Base-by-base conservation (phyloP, 345 rosid species). In the Euclidium syriacum region DNA sequence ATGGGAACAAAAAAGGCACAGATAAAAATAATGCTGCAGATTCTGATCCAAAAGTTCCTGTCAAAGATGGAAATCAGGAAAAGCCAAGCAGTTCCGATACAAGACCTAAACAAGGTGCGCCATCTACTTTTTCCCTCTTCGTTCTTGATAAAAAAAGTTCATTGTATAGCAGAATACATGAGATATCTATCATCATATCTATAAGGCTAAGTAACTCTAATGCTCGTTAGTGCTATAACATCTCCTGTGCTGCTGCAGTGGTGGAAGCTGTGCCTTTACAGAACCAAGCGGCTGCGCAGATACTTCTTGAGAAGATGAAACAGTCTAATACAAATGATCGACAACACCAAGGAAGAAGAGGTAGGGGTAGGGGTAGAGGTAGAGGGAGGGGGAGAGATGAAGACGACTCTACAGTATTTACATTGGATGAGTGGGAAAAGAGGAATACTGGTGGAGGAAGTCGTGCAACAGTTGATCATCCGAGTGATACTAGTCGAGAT, bases 211-310 rank as follows among this genome's bases (percentile, higher is more conserved):
- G 26, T 46, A 62, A 36, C 9, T 15, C 0, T 36, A 44, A 17
- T 62, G 22, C 20, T 38, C 35, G 3, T 25, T 43, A 43, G 11
- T 17, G 62, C 40, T 44, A 52, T 62, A 38, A 47, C 51, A 59
- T 64, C 52, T 38, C 32, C 52, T 14, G 25, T 72, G 41, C 74
- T 72, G 41, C 74, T 52, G 49, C 77, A 86, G 96, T 80, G 16
- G 82, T 76, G 51, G 91, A 92, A 73, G 62, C 81, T 40, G 81
- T 78, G 8, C 91, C 95, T 50, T 68, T 84, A 58, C 96, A 85
- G 76, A 92, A 92, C 75, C 96, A 92, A 87, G 95, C 91, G 4
- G 95, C 98, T 68, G 75, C 98, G 12, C 95, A 86, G 52, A 77
- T 89, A 64, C 91, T 92, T 50, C 86, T 87, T 30, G 89, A 80